Evolutionary conservation across 179 eudicot genomes (phyloP).

Genomic region (Vitellaria paradoxa): DNA sequence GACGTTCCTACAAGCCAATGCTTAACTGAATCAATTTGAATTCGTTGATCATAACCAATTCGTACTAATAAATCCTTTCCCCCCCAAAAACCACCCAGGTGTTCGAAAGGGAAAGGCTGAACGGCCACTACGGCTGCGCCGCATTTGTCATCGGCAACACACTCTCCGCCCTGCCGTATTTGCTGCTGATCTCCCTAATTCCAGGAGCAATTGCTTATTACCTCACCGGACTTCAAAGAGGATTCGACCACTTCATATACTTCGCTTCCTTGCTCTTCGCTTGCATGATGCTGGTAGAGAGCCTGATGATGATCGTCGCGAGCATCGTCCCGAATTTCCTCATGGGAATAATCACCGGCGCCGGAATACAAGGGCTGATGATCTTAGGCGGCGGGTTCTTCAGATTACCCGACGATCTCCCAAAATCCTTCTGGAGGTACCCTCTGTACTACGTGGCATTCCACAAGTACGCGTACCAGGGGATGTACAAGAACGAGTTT

Average conservation of each 20-base stretch:
- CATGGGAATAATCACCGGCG: slow-evolving; percentile 62
- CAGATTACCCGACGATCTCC: slow-evolving; percentile 54
- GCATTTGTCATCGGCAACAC: slow-evolving; percentile 61
- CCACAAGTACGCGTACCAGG: slow-evolving; percentile 56
- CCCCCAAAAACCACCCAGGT: slow-evolving; percentile 33
- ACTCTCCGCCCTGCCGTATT: slow-evolving; percentile 50
- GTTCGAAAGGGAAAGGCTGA: slow-evolving; percentile 54
- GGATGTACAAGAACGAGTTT: slow-evolving; percentile 63
- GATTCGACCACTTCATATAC: slow-evolving; percentile 37
- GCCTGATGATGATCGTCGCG: slow-evolving; percentile 78
- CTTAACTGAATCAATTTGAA: neutral
- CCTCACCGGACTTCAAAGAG: slow-evolving; percentile 51
- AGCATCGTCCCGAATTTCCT: no score
- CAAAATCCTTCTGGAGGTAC: slow-evolving; percentile 56
- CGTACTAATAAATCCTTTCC: no score
- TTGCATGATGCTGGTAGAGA: slow-evolving; percentile 53
- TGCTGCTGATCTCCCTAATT: slow-evolving; percentile 46
- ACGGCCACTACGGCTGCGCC: slow-evolving; percentile 53
- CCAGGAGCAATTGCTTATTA: slow-evolving; percentile 59
- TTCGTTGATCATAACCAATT: neutral
- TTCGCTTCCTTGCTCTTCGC: slow-evolving; percentile 38
- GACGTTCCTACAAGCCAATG: no score
- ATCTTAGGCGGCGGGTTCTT: slow-evolving; percentile 57
- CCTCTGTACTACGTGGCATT: slow-evolving; percentile 56
- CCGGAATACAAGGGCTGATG: slow-evolving; percentile 61